Base-by-base conservation (phyloP, 225 moss, liverwort and hornwort species). In the Pleurozium schreberi region DNA sequence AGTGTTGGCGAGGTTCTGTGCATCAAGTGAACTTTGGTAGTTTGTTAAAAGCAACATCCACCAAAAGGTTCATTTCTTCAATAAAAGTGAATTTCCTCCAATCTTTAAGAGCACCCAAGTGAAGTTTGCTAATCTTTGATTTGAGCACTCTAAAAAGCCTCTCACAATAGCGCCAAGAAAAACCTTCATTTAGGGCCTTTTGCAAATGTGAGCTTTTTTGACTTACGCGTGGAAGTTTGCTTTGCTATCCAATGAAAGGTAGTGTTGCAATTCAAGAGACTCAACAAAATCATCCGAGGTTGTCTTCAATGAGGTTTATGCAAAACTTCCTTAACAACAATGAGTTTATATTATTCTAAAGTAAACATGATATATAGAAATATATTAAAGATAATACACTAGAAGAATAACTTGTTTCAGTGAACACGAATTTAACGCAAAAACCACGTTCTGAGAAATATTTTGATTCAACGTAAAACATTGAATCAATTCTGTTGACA, bases 21-120 rank as follows among this genome's bases (percentile, higher is more conserved):
- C 92, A 40, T 97, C n/a, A n/a, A n/a, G n/a, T 92, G 49, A 99
- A 91, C 74, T 94, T 92, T 50, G 83, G 74, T 59, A 97, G 76
- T 74, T 93, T 93, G 12, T 83, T 67, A 36, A 91, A 38, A 63
- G 96, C 95, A 81, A 90, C 90, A 33, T 92, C 70, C 60, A 93
- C 96, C n/a, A 97, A 52, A 75, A 92, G 78, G 87, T 96, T 90
- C 96, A 97, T 96, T 87, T 99, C 97, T 42, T 90, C 92, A 81
- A 87, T 57, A 42, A 96, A 80, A 96, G 88, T 21, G 91, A 77
- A 84, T 88, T 95, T 45, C 97, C 96, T 88, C 96, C 99, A 21
- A 97, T 95, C 91, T 96, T 99, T 26, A 96, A 96, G 40, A 97
- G 88, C 49, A 96, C 96, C 97, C 95, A 99, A 11, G 96, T 92